These are phyloP conservation scores for Apiospora kogelbergensis DNA, from an alignment of 2,329 filamentous ascomycete species.

Conservation along the genomic window DNA sequence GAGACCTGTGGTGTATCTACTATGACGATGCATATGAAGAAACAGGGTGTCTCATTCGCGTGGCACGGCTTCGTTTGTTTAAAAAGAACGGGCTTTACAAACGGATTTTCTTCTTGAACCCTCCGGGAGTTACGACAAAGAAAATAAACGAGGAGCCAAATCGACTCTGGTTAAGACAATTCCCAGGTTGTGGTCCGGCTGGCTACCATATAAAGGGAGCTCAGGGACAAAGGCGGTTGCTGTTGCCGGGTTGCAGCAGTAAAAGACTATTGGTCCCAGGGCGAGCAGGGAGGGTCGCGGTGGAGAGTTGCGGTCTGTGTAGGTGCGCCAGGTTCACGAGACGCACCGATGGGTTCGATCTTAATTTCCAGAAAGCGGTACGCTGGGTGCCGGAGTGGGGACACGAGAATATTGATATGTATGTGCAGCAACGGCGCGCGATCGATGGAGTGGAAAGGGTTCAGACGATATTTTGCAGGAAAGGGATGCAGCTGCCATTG, in stretches of 20 bases:
- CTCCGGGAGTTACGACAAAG: neutral
- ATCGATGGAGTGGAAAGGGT: neutral
- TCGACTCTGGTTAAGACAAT: neutral
- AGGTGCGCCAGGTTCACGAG: neutral
- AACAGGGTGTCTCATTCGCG: neutral
- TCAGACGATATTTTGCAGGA: neutral
- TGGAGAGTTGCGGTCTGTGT: conserved; percentile 11
- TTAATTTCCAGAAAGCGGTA: conserved; percentile 11
- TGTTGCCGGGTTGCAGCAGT: neutral
- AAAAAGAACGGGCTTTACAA: neutral
- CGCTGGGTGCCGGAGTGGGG: conserved; percentile 3
- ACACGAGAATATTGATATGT: conserved; percentile 5
- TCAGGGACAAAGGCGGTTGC: neutral
- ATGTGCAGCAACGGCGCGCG: neutral
- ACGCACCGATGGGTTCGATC: conserved; percentile 9
- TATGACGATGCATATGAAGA: neutral
- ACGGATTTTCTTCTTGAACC: neutral
- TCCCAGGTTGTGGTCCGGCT: neutral
- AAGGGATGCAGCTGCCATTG: neutral
- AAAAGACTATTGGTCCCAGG: neutral
- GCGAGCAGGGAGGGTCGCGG: neutral
- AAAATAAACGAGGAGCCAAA: neutral
- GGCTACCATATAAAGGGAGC: neutral
- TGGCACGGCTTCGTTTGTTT: neutral
- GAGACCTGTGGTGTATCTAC: neutral